phyloP scores from a whole-genome alignment of 2,329 filamentous ascomycete species.

The Bipolaris oryzae region DNA sequence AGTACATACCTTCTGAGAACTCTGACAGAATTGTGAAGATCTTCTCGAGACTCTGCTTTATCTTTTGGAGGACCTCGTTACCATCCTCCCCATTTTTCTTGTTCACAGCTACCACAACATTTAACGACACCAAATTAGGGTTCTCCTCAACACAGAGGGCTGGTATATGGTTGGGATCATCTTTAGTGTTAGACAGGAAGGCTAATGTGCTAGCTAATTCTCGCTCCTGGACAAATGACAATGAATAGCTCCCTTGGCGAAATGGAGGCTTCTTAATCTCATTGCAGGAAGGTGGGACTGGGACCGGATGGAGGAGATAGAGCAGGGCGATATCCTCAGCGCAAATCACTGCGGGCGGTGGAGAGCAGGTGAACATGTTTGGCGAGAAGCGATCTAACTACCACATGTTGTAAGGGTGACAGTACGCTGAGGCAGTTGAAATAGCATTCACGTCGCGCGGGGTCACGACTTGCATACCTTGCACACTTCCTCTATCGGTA shows the following conservation, averaged over 20 bases:
- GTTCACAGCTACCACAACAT: slow-evolving; percentile 2
- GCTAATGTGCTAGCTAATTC: slow-evolving; percentile 4
- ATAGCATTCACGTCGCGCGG: slow-evolving; percentile 1
- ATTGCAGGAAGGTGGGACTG: neutral
- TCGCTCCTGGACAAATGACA: slow-evolving; percentile 1
- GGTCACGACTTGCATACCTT: slow-evolving; percentile 7
- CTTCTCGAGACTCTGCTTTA: slow-evolving; percentile 1
- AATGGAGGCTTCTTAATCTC: neutral
- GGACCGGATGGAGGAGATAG: slow-evolving; percentile 4
- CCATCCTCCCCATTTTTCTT: slow-evolving; percentile 2
- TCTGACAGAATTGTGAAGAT: slow-evolving; percentile 7
- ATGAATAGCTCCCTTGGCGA: neutral
- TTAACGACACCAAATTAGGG: neutral
- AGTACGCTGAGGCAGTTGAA: neutral
- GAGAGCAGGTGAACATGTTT: slow-evolving; percentile 1
- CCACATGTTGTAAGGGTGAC: neutral
- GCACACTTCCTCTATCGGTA: neutral
- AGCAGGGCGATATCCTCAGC: slow-evolving; percentile 5
- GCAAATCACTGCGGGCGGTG: slow-evolving; percentile 4
- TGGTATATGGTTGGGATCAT: slow-evolving; percentile 1
- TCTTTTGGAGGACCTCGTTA: neutral
- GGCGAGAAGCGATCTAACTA: slow-evolving; percentile 1
- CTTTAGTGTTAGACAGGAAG: slow-evolving; percentile 2
- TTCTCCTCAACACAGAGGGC: slow-evolving; percentile 4
- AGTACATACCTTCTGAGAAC: slow-evolving; percentile 1